Base-by-base conservation (phyloP, 345 rosid species). In the Linum trigynum region DNA sequence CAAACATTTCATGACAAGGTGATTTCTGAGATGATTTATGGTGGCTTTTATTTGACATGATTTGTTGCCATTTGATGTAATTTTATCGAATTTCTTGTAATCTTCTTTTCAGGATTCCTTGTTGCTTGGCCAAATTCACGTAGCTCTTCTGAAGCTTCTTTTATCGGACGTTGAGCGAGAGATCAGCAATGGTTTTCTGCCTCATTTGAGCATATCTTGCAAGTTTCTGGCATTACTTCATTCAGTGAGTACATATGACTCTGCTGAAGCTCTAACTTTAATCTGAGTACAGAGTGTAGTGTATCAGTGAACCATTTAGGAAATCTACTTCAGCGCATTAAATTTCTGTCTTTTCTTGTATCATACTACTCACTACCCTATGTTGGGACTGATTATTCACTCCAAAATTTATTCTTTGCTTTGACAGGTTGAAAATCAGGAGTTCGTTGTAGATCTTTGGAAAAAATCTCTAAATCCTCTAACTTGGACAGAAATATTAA, bases 1-100 rank as follows among this genome's bases (percentile, higher is more conserved):
- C 89, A 87, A 75, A 87, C 96, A 71, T 90, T 90, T 81, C 89
- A 88, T 79, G 92, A 94, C 68, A 94, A 88, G 99, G 99, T 94
- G 68, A 66, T 58, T 65, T 65, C 74, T 66, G 51, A 38, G 53
- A 42, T 6, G 23, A 11, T 57, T 68, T 48, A 73, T 68, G 14
- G 37, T 55, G 38, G 23, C 66, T 68, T 23, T 43, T 42, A 14
- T 42, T 62, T 4, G 8, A 37, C 48, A 53, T 32, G 12, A 1
- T 3, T 63, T 37, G 62, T 59, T 50, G 61, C 16, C 51, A 40
- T 40, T 57, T 40, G 16, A 45, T 66, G 38, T 57, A 38, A 35
- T n/a, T 41, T 15, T 48, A 15, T 50, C 57, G 45, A 35, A 73
- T 67, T 23, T 67, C 42, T 7, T 77, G 14, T 61, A 67, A 38